A percentile compares a stretch with the other conserved stretches of the same genome.
Evolutionary conservation across 306 rosid species (phyloP).

Genomic region (Styphnolobium japonicum): DNA sequence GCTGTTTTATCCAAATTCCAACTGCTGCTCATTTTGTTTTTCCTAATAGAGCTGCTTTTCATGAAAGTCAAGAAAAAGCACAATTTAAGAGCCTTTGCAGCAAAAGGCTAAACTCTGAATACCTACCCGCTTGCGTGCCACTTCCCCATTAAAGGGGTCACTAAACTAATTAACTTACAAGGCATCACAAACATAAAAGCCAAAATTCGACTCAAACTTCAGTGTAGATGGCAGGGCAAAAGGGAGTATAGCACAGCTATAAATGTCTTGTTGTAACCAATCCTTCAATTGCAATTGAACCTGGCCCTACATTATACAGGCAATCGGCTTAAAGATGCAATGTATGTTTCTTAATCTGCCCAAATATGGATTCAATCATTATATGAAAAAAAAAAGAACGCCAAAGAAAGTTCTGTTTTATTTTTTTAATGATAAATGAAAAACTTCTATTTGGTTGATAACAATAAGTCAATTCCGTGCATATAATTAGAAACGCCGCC

Average conservation of each 20-base stretch:
- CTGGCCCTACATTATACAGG: not conserved
- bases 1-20: not conserved
- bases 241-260: not conserved
- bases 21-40: not conserved
- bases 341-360: too few species aligned
- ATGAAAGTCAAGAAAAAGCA: not conserved
- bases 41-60: not conserved
- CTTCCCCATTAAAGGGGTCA: not conserved
- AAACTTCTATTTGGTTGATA: not conserved
- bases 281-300: constrained; percentile 5
- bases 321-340: not conserved
- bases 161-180: not conserved
- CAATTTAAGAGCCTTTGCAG: not conserved
- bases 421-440: not conserved
- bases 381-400: not conserved
- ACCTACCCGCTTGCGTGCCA: not conserved
- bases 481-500: too few species aligned
- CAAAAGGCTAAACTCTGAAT: not conserved
- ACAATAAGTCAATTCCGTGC: not conserved
- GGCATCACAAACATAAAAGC: not conserved
- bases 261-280: constrained; percentile 6
- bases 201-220: not conserved
- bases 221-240: not conserved
- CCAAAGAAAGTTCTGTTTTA: not conserved
- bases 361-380: not conserved